Evolutionary conservation across 2,329 filamentous ascomycete genomes (phyloP), one percentile per base, ranked within the genome.

Genomic region (Penicillium verrucosum): DNA sequence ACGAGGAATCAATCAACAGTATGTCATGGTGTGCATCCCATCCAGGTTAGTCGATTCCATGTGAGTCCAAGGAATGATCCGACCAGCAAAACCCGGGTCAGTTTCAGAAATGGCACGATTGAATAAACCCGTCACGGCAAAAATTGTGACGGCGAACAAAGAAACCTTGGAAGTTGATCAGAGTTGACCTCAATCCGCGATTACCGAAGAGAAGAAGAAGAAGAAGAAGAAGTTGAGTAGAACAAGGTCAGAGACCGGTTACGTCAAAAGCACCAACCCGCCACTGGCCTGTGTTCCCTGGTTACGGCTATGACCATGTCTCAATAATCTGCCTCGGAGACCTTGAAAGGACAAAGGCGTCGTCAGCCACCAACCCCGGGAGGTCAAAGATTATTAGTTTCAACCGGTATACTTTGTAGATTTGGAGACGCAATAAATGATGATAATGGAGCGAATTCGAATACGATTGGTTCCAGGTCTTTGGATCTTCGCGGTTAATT

Each of bases 271-370:
- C 48, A 46, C 42, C 11, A 54, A 25, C 18, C 48, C 54, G 54
- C 48, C 54, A 56, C 54, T 41, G 41, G 16, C 27, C 21, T 42
- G 48, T 56, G 48, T 52, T 52, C 48, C 54, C 41, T 56, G 54
- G 48, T 41, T 37, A 56, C n/a, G 12, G 27, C 25, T 18, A 48
- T 14, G 27, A 25, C 45, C 30, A 36, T 30, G 18, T 25, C 41
- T 47, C 27, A 16, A 25, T 30, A 38, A 18, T 36, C 36, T 29
- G 40, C 48, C 21, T 18, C 18, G 18, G 14, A 18, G 37, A 7
- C 25, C 46, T 42, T 41, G 27, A 23, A 40, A 40, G 40, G 32
- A 38, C 4, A 16, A 34, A 40, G 48, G 36, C 32, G 54, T 46
- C 36, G 29, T 56, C 54, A 56, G 54, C 54, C 42, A 49, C 51